Evolutionary conservation across 192 early-diverging fungal genomes (phyloP), one percentile per base, ranked within the genome.

Genomic region (Podila verticillata): DNA sequence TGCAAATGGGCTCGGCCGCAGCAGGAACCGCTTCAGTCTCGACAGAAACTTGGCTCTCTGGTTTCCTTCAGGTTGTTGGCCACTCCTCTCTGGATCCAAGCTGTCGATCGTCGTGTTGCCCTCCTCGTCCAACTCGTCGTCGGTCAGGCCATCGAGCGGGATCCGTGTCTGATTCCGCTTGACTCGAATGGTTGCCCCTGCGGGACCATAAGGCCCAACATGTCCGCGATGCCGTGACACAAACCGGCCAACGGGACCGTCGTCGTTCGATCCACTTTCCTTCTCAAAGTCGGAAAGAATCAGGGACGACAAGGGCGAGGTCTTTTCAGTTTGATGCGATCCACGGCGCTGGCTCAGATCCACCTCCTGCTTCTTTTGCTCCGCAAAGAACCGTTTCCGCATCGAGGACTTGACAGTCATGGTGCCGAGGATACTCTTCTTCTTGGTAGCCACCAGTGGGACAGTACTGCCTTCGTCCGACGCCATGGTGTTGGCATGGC

Each of bases 391-490:
- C 9, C 74, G 68, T 57, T 66, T 70, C 13, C 74, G 56, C 74
- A 78, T 70, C 24, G 74, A 66, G 1, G 74, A 78, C 20, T 67
- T 78, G 67, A 78, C 65, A 3, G 74, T 65, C 74, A 78, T 78
- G 8, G 74, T 78, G 0, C 74, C 74, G 29, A 78, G 68, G 30
- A 78, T 54, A 28, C 61, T 78, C 34, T 39, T 70, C 49, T 57
- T 70, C 49, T 78, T 78, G n/a, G 63, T 70, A 22, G 4, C 19
- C 1, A 65, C 32, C 20, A 48, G 2, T 20, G 62, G 72, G 36
- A 30, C 35, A 7, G 20, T 34, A 10, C 34, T 49, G 31, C 62
- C 58, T 58, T 34, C 29, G 17, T 49, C 66, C 39, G 36, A 6
- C 1, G 62, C 35, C n/a, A 29, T 48, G 15, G 44, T n/a, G 8